Base-by-base conservation (phyloP, 2,329 filamentous ascomycete genomes). In the Penicillium frequentans region DNA sequence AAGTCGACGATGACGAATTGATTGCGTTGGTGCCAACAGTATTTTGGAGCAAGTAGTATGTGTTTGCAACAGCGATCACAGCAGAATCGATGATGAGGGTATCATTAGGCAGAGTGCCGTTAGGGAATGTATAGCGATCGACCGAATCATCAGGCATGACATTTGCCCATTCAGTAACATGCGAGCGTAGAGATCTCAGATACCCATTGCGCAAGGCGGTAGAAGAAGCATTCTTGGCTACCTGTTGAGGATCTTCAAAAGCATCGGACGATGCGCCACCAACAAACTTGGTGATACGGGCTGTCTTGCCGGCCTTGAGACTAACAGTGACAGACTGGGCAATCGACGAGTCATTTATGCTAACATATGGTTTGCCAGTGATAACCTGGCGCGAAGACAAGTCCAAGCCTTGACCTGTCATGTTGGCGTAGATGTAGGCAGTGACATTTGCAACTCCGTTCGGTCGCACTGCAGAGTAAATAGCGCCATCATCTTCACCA, bases 221-320 rank as follows among this genome's bases (percentile, higher is more conserved):
- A 6, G 76, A 66, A 0, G 83, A 84, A 2, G 86, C 86, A 6
- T 79, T 69, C 56, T 78, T 77, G 2, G 89, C 89, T 1, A 80
- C 77, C 2, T 70, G 64, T 56, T 82, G 75, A 0, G 88, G 83
- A 59, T 87, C 74, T 0, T 74, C 59, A 65, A 90, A 91, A 0
- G 86, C 87, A 70, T 91, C 89, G 0, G 82, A 83, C 1, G 88
- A 89, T 4, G 89, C 88, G 49, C 80, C 82, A 27, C 89, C 89
- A 16, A 91, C 80, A 62, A 82, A 90, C 66, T 91, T 91, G 47
- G 80, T 83, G 46, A 90, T 72, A 1, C 78, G 82, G 3, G 83
- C 77, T 0, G 80, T 79, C 61, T 83, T 67, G 1, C 83, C 82
- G 3, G 81, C 80, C 29, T 73, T 74, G 7, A 90, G 75, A 1